Evolutionary conservation across 2,329 filamentous ascomycete genomes (phyloP).

Genomic region (Trichoderma atroviride): DNA sequence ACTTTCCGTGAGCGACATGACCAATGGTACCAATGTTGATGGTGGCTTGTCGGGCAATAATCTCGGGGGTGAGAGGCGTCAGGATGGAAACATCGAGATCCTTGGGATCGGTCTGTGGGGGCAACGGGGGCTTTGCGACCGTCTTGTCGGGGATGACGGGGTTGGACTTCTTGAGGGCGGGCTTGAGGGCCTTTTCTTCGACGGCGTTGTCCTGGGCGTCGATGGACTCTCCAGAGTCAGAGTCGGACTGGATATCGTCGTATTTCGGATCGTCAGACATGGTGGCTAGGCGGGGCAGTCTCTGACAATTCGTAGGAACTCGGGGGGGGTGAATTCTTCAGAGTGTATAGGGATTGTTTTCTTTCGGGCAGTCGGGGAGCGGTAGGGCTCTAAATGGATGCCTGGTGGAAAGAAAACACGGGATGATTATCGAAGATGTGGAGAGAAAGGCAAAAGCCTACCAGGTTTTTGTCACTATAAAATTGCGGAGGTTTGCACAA

Average conservation of each 20-base stretch:
- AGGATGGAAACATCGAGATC: constrained; percentile 81
- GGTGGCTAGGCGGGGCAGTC: constrained; percentile 32
- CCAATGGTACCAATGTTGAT: constrained; percentile 99
- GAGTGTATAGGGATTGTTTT: background rate
- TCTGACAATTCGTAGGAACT: background rate
- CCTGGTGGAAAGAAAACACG: background rate
- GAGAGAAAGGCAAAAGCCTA: constrained; percentile 9
- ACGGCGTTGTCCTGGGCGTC: constrained; percentile 59
- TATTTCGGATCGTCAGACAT: constrained; percentile 60
- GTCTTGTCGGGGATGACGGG: constrained; percentile 60
- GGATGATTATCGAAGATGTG: background rate
- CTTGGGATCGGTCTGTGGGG: constrained; percentile 90
- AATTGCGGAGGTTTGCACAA: constrained; percentile 22
- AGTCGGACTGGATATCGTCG: constrained; percentile 75
- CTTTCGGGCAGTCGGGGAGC: constrained; percentile 7
- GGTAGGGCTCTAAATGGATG: background rate
- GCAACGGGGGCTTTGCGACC: constrained; percentile 58
- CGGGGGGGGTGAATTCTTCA: background rate
- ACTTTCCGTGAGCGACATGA: constrained; percentile 98
- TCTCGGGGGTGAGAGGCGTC: constrained; percentile 88
- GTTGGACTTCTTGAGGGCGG: constrained; percentile 76
- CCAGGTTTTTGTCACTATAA: constrained; percentile 32
- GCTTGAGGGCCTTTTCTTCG: constrained; percentile 73
- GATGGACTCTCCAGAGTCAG: constrained; percentile 66
- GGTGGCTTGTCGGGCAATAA: constrained; percentile 95